Evolutionary conservation across 306 rosid species (phyloP), one percentile per base, ranked within the genome.

Genomic region (Nissolia schottii): DNA sequence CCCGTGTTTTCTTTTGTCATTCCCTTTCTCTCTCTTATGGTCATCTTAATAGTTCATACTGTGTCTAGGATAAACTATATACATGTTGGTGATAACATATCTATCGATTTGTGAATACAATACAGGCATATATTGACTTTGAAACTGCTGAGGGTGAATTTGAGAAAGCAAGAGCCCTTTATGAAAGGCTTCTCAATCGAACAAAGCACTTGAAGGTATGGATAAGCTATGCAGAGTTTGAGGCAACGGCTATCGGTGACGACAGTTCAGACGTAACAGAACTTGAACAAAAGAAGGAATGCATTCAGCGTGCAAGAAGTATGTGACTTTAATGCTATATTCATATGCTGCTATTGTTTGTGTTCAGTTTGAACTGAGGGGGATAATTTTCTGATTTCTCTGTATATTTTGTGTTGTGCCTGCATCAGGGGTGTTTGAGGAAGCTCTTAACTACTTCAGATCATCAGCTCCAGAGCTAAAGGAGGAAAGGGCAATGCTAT

Each of bases 121-220:
- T 48, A 73, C 74, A 93, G 97, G 96, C 97, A 43, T 94, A 83
- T 60, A 86, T 94, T 15, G 97, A 94, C 69, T 94, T 89, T 41
- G 98, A 94, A 76, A 79, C 91, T 50, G 86, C 92, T 1, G 98
- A 94, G 77, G 81, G 85, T 75, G 97, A 91, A 75, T 85, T 86
- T 71, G 96, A 86, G 43, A 94, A 85, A 82, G 91, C 97, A 31
- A 80, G 96, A 83, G 85, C 79, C 37, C 94, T 94, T 3, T 94
- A 94, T 24, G 88, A 87, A 79, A 83, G 97, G 62, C 94, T 94
- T 64, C 85, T 94, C 31, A 96, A 94, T 65, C 86, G 98, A 71
- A 93, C 97, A 48, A 90, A 93, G 80, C 98, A 93, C 84, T 64
- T 93, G 76, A 91, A 93, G 81, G 97, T 93, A 10, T 90, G 98